These are phyloP conservation scores for Candida namnaoensis DNA, from an alignment of 805 yeast species.

Conservation along the genomic window DNA sequence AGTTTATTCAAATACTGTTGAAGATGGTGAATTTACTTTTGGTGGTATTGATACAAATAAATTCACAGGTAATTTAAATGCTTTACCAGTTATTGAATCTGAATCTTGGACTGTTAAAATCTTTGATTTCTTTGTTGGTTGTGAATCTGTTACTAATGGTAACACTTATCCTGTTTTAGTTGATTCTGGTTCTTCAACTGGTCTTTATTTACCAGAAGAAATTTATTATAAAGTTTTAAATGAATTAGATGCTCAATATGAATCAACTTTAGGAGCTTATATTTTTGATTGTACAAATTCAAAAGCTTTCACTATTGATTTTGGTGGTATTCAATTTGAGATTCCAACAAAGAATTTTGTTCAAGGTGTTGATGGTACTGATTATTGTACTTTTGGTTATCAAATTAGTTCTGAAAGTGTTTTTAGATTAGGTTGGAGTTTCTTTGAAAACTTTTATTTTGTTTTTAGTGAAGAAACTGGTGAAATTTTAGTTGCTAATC, in stretches of 20 bases:
- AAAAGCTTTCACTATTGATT: constrained; percentile 6
- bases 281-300: constrained; percentile 8
- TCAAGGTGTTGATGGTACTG: constrained; percentile 4
- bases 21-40: constrained; percentile 20
- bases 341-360: constrained; percentile 6
- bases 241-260: constrained; percentile 8
- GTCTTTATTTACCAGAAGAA: constrained; percentile 9
- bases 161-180: constrained; percentile 7
- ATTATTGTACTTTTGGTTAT: constrained; percentile 9
- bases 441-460: constrained; percentile 7
- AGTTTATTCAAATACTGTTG: constrained; percentile 5
- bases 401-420: constrained; percentile 2
- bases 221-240: constrained; percentile 4
- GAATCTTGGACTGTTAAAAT: constrained; percentile 18
- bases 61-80: constrained; percentile 30
- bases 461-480: constrained; percentile 9
- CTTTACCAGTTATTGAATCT: constrained; percentile 31
- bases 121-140: constrained; percentile 12
- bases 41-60: constrained; percentile 46
- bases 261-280: constrained; percentile 3
- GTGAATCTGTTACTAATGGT: constrained; percentile 3
- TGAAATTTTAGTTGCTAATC: constrained; percentile 7
- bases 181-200: constrained; percentile 10
- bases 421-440: constrained; percentile 10
- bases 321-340: constrained; percentile 7